Evolutionary conservation across 1,284 basidiomycete genomes (phyloP), one percentile per base, ranked within the genome.

Genomic region (Apiotrichum mycotoxinovorans): DNA sequence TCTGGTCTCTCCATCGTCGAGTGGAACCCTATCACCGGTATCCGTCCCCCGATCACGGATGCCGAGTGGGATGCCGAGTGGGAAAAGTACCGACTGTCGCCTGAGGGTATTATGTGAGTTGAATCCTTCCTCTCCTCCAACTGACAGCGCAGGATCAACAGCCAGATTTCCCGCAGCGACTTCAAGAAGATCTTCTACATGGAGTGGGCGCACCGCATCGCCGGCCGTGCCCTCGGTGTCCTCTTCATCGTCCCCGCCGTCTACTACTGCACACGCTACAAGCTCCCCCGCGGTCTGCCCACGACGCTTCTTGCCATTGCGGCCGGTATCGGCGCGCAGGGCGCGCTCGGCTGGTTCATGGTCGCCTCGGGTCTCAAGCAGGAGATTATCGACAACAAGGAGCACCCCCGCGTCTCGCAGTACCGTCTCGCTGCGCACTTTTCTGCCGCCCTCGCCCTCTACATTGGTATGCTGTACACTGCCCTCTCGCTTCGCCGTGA

Each of bases 331-430:
- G 94, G 91, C 25, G 86, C 86, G 34, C 78, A 98, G 75, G 96
- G 96, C 40, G 83, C 85, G 18, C 82, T 99, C 22, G 96, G 96
- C 27, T 99, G 96, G 96, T 96, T 96, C 81, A 99, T 99, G 96
- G 96, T 99, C 60, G 90, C 96, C 73, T 95, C 91, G 12, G 96
- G 96, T 1, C 81, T 99, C 14, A 88, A 92, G 66, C 85, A 91
- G 57, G 83, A 88, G 20, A 80, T 92, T 56, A 81, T 96, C 78
- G 83, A 85, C 14, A 87, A 83, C 20, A 89, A 89, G 17, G 85
- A 87, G 15, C 87, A 93, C 11, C 91, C 96, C 1, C 87, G 96
- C 2, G 96, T 99, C 17, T 94, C 90, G 35, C 96, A 98, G 74
- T 98, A 98, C 78, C 84, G 96, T 10, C 84, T 99, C 18, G 95